Evolutionary conservation across 495 filamentous ascomycete genomes (phyloP).

Genomic region (Penicillium cinerascens): DNA sequence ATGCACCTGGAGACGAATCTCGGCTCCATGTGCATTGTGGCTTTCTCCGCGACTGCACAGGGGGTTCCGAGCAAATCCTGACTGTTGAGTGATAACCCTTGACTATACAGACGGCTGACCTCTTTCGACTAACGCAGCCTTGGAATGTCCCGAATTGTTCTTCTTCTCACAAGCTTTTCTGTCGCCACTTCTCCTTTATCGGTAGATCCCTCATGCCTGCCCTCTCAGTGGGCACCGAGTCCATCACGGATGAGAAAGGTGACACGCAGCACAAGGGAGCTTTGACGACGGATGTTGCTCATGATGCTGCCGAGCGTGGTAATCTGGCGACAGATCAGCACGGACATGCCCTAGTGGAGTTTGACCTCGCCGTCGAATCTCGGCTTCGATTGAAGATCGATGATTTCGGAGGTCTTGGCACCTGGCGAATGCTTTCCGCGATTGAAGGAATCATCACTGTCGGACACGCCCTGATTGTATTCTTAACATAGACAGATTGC

Average conservation of each 20-base stretch:
- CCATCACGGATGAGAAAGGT: constrained; percentile 24
- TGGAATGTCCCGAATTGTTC: not conserved
- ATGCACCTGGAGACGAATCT: not conserved
- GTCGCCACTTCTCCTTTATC: not conserved
- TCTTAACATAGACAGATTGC: constrained; percentile 61
- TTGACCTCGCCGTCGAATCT: constrained; percentile 58
- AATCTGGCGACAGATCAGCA: constrained; percentile 60
- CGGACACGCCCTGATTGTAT: constrained; percentile 54
- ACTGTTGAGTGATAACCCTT: not conserved
- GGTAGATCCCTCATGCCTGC: constrained; percentile 4
- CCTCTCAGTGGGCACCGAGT: constrained; percentile 2
- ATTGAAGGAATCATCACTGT: constrained; percentile 72
- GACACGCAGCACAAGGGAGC: constrained; percentile 17
- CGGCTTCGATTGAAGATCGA: constrained; percentile 45
- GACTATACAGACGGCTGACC: not conserved
- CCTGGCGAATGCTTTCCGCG: constrained; percentile 73
- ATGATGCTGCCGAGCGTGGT: constrained; percentile 54
- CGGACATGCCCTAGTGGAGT: constrained; percentile 52
- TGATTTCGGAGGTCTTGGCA: constrained; percentile 42
- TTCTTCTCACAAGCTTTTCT: not conserved
- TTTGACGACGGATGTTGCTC: constrained; percentile 25
- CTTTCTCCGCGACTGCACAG: constrained; percentile 12
- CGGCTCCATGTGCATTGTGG: not conserved
- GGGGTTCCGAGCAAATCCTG: not conserved
- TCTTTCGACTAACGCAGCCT: not conserved